A percentile compares a stretch with the other conserved stretches of the same genome.
Evolutionary conservation across 208 protist genomes (phyloP).

Genomic region (Herpetomonas tarakana): DNA sequence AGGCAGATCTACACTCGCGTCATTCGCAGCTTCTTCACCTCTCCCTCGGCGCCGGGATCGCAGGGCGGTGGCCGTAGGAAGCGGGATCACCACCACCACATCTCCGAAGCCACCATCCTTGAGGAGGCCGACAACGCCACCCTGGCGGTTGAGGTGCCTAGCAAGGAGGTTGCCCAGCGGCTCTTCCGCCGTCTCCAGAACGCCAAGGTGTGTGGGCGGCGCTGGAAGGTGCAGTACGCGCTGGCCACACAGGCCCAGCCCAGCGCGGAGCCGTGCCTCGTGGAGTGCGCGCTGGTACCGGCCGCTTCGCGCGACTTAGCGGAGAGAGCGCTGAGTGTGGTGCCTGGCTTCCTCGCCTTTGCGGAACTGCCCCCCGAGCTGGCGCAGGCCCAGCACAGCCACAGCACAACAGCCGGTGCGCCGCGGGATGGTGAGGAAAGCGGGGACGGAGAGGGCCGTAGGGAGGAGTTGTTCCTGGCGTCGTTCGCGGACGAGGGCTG

Average conservation of each 20-base stretch:
- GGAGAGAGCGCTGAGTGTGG: slow-evolving; percentile 48
- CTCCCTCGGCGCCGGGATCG: background rate
- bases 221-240: slow-evolving; percentile 77
- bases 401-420: background rate
- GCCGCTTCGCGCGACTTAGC: slow-evolving; percentile 38
- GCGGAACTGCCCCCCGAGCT: slow-evolving; percentile 22
- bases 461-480: slow-evolving; percentile 25
- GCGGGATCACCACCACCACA: slow-evolving; percentile 19
- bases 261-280: slow-evolving; percentile 55
- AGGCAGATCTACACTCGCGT: slow-evolving; percentile 61
- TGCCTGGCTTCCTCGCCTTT: slow-evolving; percentile 70
- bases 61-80: too few relatives aligned
- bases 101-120: slow-evolving; percentile 37
- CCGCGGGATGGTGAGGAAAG: background rate
- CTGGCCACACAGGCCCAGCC: slow-evolving; percentile 29
- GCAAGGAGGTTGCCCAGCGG: slow-evolving; percentile 44
- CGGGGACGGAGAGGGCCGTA: background rate
- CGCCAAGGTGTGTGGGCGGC: slow-evolving; percentile 53
- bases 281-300: slow-evolving; percentile 59
- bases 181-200: slow-evolving; percentile 72
- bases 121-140: slow-evolving; percentile 74
- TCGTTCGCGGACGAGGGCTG: slow-evolving; percentile 84
- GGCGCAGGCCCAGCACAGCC: background rate
- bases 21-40: slow-evolving; percentile 50
- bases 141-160: slow-evolving; percentile 56